A percentile compares a stretch with the other conserved stretches of the same genome.
Evolutionary conservation across 1,284 basidiomycete species (phyloP).

Genomic region (Trichosporon coremiiforme): DNA sequence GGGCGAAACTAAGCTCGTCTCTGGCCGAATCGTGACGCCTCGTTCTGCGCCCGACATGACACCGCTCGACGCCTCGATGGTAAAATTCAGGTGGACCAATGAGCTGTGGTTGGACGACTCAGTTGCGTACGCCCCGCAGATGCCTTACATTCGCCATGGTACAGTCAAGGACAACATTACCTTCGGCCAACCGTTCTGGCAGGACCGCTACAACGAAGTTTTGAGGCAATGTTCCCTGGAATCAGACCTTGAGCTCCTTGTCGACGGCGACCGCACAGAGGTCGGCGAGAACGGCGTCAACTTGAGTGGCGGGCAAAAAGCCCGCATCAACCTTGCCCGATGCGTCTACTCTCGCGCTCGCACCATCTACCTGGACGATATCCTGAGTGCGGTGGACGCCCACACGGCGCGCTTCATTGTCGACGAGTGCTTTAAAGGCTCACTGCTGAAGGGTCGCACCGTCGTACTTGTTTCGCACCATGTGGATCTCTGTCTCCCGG

Average conservation of each 20-base stretch:
- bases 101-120: constrained; percentile 47
- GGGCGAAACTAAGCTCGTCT: constrained; percentile 45
- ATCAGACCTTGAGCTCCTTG: constrained; percentile 50
- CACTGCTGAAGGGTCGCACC: constrained; percentile 65
- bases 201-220: constrained; percentile 49
- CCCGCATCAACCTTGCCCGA: constrained; percentile 76
- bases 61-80: constrained; percentile 32
- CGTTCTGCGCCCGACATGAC: constrained; percentile 39
- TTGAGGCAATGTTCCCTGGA: constrained; percentile 48
- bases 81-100: constrained; percentile 34
- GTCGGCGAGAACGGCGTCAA: constrained; percentile 82
- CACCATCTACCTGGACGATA: constrained; percentile 62
- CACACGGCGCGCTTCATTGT: constrained; percentile 53
- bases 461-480: constrained; percentile 78
- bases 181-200: constrained; percentile 56
- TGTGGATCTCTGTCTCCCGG: constrained; percentile 59
- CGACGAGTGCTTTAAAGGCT: constrained; percentile 53
- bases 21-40: constrained; percentile 39
- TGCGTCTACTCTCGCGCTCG: constrained; percentile 75
- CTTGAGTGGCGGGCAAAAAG: constrained; percentile 61
- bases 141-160: constrained; percentile 54
- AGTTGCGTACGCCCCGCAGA: constrained; percentile 54
- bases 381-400: constrained; percentile 55
- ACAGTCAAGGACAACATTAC: constrained; percentile 55
- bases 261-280: constrained; percentile 63